Conservation (phyloP, 352 stramenopile species). For the Globisporangium emineosum region DNA sequence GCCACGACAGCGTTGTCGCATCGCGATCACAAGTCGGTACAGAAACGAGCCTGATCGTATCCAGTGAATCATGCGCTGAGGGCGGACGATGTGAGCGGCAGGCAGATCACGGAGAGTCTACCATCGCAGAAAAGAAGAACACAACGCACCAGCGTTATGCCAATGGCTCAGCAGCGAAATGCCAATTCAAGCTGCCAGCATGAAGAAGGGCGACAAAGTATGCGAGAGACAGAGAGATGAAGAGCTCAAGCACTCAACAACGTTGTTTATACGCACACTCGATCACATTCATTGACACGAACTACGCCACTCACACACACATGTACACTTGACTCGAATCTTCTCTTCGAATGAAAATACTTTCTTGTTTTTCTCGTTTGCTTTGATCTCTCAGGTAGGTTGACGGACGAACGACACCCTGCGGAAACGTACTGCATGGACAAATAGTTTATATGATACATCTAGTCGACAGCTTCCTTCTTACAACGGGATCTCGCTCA, state of each 20-base stretch:
- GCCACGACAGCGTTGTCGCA: background rate
- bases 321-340: background rate
- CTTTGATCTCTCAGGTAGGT: background rate
- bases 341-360: background rate
- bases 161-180: background rate
- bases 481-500: conserved; percentile 14
- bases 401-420: background rate
- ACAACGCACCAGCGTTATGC: background rate
- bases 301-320: background rate
- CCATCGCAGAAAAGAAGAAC: background rate
- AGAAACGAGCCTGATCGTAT: background rate
- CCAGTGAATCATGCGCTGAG: background rate
- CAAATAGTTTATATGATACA: conserved; percentile 1
- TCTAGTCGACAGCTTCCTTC: conserved; percentile 3
- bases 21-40: background rate
- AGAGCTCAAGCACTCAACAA: no score
- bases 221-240: no score
- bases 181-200: background rate
- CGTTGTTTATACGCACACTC: background rate
- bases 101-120: background rate
- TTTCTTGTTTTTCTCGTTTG: background rate
- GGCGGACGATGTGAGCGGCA: background rate
- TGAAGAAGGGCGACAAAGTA: background rate
- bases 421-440: background rate
- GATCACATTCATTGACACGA: background rate